phyloP scores from a whole-genome alignment of 208 protist genomes.

The Perkinsela sp. region DNA sequence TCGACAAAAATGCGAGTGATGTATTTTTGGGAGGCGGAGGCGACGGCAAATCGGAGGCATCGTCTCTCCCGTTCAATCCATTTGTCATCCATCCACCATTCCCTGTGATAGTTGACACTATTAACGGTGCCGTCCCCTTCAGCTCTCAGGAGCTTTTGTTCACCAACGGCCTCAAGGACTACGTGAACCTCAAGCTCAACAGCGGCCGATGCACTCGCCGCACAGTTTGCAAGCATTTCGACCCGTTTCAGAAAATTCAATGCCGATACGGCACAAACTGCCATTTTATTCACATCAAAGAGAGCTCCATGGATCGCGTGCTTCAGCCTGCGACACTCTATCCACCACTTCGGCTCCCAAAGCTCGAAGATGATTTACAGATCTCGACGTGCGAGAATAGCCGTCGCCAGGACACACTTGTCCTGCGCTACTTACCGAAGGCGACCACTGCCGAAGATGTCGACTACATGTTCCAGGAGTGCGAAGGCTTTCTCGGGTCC shows the following conservation, averaged over 20 bases:
- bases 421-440: slow-evolving; percentile 1
- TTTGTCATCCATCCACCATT: neutral
- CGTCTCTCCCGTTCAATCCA: neutral
- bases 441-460: neutral
- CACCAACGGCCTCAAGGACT: slow-evolving; percentile 2
- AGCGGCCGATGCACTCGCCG: slow-evolving; percentile 1
- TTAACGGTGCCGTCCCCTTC: neutral
- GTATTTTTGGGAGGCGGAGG: neutral
- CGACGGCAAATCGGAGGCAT: neutral
- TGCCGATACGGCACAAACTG: slow-evolving; percentile 3
- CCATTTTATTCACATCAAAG: slow-evolving; percentile 1
- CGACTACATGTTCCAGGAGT: slow-evolving; percentile 1
- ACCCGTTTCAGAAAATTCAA: neutral
- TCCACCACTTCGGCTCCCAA: slow-evolving; percentile 1
- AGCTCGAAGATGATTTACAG: neutral
- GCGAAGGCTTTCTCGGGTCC: neutral
- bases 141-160: slow-evolving; percentile 1
- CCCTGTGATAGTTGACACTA: neutral
- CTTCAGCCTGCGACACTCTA: neutral
- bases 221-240: slow-evolving; percentile 2
- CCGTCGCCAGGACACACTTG: slow-evolving; percentile 1
- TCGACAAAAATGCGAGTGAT: too few species aligned
- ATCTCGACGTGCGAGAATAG: slow-evolving; percentile 2
- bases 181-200: slow-evolving; percentile 1
- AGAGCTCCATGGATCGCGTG: neutral